Percentiles rank a stretch among this genome's conserved stretches.
Conservation (phyloP, 805 yeast species). For the Candida ulmi region DNA sequence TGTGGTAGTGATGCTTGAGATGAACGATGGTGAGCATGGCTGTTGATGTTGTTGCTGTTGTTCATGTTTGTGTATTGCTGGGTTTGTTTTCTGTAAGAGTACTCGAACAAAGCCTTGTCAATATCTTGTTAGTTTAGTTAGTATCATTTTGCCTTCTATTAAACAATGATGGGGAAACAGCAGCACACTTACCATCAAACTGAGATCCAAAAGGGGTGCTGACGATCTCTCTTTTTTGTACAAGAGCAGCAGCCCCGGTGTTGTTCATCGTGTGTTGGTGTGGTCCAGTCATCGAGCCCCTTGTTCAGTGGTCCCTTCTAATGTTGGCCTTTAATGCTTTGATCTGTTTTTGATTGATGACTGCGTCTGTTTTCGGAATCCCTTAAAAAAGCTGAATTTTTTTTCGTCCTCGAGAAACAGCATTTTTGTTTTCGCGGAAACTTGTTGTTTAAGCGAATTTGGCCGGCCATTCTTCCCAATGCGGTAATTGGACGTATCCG, state of each 20-base stretch:
- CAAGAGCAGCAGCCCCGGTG: not conserved
- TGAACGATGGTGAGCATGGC: too few relatives aligned
- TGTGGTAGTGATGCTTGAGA: too few relatives aligned
- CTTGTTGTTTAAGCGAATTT: too few relatives aligned
- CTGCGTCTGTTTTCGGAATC: not conserved
- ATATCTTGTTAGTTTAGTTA: constrained; percentile 14
- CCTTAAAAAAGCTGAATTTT: not conserved
- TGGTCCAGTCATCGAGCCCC: too few relatives aligned
- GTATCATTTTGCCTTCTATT: not conserved
- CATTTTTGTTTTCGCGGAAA: not conserved
- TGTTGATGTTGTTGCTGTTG: not conserved
- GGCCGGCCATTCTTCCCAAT: not conserved
- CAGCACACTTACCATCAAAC: constrained; percentile 11
- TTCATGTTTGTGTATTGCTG: constrained; percentile 5
- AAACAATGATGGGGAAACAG: not conserved
- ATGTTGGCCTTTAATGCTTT: too few relatives aligned
- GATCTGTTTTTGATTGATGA: too few relatives aligned
- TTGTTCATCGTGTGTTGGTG: too few relatives aligned
- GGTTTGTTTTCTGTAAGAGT: constrained; percentile 17
- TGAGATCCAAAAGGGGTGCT: constrained; percentile 12
- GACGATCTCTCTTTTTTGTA: constrained; percentile 7
- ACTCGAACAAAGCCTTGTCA: constrained; percentile 21
- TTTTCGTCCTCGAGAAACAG: not conserved
- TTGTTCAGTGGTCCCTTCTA: not conserved
- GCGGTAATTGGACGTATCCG: not conserved